Percentiles rank a stretch among this genome's conserved stretches.
Evolutionary conservation across 2,329 filamentous ascomycete genomes (phyloP).

Genomic region (Cercospora sp.): DNA sequence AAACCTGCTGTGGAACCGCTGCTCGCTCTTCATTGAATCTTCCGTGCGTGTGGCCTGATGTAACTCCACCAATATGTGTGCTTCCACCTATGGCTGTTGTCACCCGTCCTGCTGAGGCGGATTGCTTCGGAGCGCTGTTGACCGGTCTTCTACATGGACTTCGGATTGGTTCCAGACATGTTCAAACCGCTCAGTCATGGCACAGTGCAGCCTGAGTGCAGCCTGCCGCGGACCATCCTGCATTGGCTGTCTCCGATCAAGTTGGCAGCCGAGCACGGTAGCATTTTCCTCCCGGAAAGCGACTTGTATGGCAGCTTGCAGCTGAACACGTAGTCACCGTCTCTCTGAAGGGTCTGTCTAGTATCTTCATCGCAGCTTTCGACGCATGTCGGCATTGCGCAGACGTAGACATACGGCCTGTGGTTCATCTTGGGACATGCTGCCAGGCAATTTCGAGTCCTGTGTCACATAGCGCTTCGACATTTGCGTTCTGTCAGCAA

Average conservation of each 20-base stretch:
- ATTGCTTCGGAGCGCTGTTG: background rate
- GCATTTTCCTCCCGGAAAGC: background rate
- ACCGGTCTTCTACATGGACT: background rate
- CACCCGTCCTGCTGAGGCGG: background rate
- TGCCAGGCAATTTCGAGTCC: background rate
- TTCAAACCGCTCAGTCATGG: background rate
- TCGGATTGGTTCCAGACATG: background rate
- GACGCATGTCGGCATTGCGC: background rate
- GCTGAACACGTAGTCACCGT: background rate
- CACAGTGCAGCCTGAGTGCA: background rate
- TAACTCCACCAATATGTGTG: background rate
- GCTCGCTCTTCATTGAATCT: background rate
- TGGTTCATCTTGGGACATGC: background rate
- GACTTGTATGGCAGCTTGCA: background rate
- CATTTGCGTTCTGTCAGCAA: background rate
- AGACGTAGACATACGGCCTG: background rate
- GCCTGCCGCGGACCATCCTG: background rate
- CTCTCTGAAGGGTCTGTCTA: background rate
- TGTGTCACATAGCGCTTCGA: background rate
- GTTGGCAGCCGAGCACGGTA: background rate
- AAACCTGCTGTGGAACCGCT: slow-evolving; percentile 5
- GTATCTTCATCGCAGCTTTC: background rate
- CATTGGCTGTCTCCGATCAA: background rate
- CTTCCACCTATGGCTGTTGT: background rate
- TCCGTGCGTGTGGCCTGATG: background rate